Base-by-base conservation (phyloP, 257 asterid genomes). In the Striga asiatica region DNA sequence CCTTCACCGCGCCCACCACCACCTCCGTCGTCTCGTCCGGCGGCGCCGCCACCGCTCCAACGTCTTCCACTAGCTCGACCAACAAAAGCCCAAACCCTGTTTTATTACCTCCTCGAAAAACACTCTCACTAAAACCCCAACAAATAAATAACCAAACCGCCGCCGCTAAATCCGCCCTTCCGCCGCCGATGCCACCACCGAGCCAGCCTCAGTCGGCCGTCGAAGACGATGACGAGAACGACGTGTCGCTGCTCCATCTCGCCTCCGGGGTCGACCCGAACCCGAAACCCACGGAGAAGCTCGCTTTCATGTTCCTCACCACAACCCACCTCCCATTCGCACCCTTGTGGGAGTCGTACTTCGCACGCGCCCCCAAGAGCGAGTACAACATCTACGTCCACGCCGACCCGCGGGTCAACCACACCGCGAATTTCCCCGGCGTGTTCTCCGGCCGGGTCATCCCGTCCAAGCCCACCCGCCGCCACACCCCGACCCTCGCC, bases 251-350 rank as follows among this genome's bases (percentile, higher is more conserved):
- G 13, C 43, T 80, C 38, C 51, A 49, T 5, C 68, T 32, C 2
- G 94, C 89, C 9, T 56, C 74, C 29, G 69, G 70, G 66, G 81
- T 68, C 61, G 66, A 72, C 73, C 72, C 77, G 22, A 68, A 7
- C 8, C 81, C 84, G 10, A 64, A 63, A 42, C 76, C 74, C 48
- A 10, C 8, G 0, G 71, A 69, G 66, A 87, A 87, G 28, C 51
- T 87, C n/a, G 96, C 96, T 0, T 81, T 81, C 51, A 66, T 87
- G 94, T 87, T 87, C 78, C 55, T 87, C 21, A 81, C 89, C 41
- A 80, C 89, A 7, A 25, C 81, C 13, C 65, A 84, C 1, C 83
- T 87, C 52, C 94, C 96, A 1, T 64, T 79, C 18, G 88, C 86
- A 1, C 87, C 92, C 1, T 76, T 83, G 1, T 83, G 96, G 96